Evolutionary conservation across 179 eudicot genomes (phyloP).

Genomic region (Corrigiola litoralis): DNA sequence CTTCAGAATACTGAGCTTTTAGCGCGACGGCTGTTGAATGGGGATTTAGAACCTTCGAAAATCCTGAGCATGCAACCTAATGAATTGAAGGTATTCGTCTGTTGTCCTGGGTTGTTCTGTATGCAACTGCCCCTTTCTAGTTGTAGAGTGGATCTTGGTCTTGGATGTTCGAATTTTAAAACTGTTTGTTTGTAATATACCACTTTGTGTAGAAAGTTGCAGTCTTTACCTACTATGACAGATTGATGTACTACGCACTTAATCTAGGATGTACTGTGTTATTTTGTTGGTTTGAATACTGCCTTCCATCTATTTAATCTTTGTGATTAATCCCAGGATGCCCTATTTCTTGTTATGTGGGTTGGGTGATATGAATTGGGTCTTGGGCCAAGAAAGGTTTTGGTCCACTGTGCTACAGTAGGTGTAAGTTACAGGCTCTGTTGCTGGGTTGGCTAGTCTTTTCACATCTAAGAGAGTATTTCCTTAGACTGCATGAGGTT

Average conservation of each 20-base stretch:
- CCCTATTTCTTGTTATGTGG: not conserved
- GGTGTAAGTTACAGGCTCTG: too few relatives aligned
- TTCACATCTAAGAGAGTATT: too few relatives aligned
- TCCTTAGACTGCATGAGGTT: too few relatives aligned
- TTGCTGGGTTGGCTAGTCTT: too few relatives aligned
- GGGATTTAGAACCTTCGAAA: conserved; percentile 79
- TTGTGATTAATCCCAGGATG: not conserved
- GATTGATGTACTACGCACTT: too few relatives aligned
- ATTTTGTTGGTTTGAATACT: not conserved
- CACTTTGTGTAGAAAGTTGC: too few relatives aligned
- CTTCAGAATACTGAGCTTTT: conserved; percentile 58
- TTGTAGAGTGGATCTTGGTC: not conserved
- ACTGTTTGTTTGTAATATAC: not conserved
- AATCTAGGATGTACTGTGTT: not conserved
- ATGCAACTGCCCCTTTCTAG: not conserved
- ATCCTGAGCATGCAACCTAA: conserved; percentile 81
- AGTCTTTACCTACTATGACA: too few relatives aligned
- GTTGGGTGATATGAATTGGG: too few relatives aligned
- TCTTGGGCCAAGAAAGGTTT: too few relatives aligned
- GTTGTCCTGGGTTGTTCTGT: not conserved
- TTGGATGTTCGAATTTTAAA: not conserved
- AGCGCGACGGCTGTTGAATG: conserved; percentile 68
- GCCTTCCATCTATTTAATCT: too few relatives aligned
- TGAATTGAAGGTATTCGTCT: conserved; percentile 70
- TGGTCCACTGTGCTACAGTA: too few relatives aligned